These are phyloP conservation scores for Pseudotulostoma volvatum DNA, from an alignment of 495 filamentous ascomycete species.

Conservation along the genomic window DNA sequence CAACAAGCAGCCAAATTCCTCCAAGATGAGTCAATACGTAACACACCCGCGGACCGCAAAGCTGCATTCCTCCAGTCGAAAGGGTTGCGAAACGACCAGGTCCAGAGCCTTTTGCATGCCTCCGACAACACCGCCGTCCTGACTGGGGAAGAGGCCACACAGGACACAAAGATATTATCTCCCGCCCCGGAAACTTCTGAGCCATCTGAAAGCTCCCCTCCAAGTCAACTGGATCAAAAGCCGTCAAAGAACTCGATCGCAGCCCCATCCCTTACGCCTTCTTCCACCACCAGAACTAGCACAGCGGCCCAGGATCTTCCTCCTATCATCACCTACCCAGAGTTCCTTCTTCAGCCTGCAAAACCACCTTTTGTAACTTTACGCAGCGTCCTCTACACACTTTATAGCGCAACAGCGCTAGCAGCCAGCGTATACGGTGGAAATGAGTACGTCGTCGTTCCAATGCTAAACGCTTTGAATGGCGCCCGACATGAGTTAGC, in stretches of 20 bases:
- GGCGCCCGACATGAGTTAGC: slow-evolving; percentile 70
- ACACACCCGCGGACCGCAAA: slow-evolving; percentile 56
- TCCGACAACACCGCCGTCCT: slow-evolving; percentile 15
- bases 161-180: neutral
- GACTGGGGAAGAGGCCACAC: too few relatives aligned
- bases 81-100: slow-evolving; percentile 51
- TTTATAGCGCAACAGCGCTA: slow-evolving; percentile 58
- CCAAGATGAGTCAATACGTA: slow-evolving; percentile 56
- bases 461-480: slow-evolving; percentile 63
- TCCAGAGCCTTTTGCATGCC: slow-evolving; percentile 44
- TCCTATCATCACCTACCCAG: slow-evolving; percentile 95
- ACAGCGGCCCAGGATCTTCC: slow-evolving; percentile 36
- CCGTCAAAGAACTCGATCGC: slow-evolving; percentile 7
- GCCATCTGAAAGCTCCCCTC: neutral
- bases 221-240: slow-evolving; percentile 3
- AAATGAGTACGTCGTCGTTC: slow-evolving; percentile 62
- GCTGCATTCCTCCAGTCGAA: slow-evolving; percentile 65
- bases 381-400: slow-evolving; percentile 53
- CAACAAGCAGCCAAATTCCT: slow-evolving; percentile 66
- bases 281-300: slow-evolving; percentile 9
- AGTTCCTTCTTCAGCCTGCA: slow-evolving; percentile 54
- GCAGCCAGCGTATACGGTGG: slow-evolving; percentile 64
- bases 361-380: slow-evolving; percentile 71
- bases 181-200: neutral
- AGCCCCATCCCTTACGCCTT: slow-evolving; percentile 5